Conservation (phyloP, 148 eudicot species). For the Cornus florida region DNA sequence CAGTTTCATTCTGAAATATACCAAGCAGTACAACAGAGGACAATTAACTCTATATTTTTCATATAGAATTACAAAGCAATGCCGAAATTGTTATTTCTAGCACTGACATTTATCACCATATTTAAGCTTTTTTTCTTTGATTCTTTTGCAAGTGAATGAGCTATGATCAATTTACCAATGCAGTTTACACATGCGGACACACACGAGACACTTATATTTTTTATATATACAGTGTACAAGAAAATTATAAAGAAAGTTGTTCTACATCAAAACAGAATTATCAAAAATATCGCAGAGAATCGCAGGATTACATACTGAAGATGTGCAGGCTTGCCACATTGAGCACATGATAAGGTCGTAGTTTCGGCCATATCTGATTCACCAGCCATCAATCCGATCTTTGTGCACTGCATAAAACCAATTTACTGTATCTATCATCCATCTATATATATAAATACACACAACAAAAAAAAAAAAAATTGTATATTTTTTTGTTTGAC, state of each 20-base stretch:
- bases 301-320: conserved; percentile 58
- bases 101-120: too few relatives aligned
- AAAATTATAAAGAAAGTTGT: not conserved
- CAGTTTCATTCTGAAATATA: not conserved
- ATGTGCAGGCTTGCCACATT: conserved; percentile 82
- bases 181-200: not conserved
- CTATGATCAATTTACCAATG: too few relatives aligned
- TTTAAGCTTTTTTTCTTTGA: too few relatives aligned
- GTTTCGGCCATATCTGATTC: conserved; percentile 51
- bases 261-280: not conserved
- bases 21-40: not conserved
- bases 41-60: too few relatives aligned
- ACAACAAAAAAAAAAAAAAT: not conserved
- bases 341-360: conserved; percentile 51
- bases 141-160: too few relatives aligned
- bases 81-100: not conserved
- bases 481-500: not conserved
- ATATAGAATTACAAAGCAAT: not conserved
- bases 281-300: not conserved
- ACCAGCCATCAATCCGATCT: conserved; percentile 32
- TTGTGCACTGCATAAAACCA: not conserved
- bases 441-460: not conserved
- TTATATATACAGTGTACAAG: not conserved
- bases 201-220: too few relatives aligned
- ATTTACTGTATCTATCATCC: not conserved